phyloP scores from a whole-genome alignment of 2,329 filamentous ascomycete genomes.

The Diaporthe citri region DNA sequence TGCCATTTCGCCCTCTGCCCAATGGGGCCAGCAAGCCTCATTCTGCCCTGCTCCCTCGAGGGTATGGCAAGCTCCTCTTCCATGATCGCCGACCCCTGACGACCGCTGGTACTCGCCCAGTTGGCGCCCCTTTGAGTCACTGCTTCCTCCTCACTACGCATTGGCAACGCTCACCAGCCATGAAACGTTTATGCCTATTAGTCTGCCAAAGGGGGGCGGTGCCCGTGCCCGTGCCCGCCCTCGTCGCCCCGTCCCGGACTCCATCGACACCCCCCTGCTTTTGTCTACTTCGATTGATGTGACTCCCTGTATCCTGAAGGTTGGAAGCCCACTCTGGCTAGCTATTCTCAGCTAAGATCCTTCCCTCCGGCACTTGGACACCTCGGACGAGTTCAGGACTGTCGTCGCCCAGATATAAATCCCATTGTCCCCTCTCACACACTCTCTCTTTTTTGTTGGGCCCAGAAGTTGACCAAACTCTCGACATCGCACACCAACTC shows the following conservation, averaged over 20 bases:
- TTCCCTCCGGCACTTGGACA: neutral
- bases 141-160: conserved; percentile 12
- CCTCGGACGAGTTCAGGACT: neutral
- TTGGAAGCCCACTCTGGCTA: neutral
- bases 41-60: conserved; percentile 10
- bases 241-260: conserved; percentile 24
- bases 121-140: conserved; percentile 23
- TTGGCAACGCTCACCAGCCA: neutral
- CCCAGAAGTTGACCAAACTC: neutral
- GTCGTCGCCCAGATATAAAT: conserved; percentile 18
- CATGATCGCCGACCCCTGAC: conserved; percentile 17
- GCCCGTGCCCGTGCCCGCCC: conserved; percentile 5
- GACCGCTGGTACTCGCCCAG: neutral
- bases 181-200: conserved; percentile 25
- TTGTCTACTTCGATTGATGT: conserved; percentile 20
- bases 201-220: conserved; percentile 29
- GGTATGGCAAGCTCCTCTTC: conserved; percentile 15
- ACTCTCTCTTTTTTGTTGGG: neutral
- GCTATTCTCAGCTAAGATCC: conserved; percentile 21
- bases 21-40: conserved; percentile 29
- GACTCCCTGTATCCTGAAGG: conserved; percentile 8
- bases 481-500: neutral
- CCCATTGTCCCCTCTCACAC: conserved; percentile 15
- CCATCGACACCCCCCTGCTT: neutral
- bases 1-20: conserved; percentile 26